These are phyloP conservation scores for Coemansia reversa DNA, from an alignment of 192 early-diverging fungal genomes.

Conservation along the genomic window DNA sequence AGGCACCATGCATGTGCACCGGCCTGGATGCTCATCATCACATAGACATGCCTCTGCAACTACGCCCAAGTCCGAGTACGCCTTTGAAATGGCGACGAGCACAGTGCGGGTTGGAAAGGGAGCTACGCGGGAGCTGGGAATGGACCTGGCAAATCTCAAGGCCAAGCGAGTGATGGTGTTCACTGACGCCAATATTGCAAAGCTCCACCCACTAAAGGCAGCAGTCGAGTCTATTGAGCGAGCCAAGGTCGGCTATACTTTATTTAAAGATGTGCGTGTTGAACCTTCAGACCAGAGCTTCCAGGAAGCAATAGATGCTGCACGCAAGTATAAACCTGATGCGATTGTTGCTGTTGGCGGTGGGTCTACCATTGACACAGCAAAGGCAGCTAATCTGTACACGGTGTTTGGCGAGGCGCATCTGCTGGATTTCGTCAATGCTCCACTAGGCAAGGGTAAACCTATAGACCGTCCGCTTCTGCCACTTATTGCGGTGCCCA, in stretches of 20 bases:
- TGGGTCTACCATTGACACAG: slow-evolving; percentile 87
- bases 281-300: slow-evolving; percentile 86
- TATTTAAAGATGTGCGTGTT: slow-evolving; percentile 77
- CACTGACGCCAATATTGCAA: slow-evolving; percentile 73
- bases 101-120: slow-evolving; percentile 84
- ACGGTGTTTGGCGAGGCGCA: slow-evolving; percentile 76
- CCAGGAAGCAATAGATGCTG: slow-evolving; percentile 78
- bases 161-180: slow-evolving; percentile 84
- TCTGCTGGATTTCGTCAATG: slow-evolving; percentile 90
- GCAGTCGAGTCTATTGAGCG: slow-evolving; percentile 74
- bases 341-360: slow-evolving; percentile 90
- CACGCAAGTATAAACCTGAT: slow-evolving; percentile 70
- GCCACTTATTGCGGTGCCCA: slow-evolving; percentile 76
- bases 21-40: slow-evolving; percentile 11
- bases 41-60: slow-evolving; percentile 27
- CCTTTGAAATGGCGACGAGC: slow-evolving; percentile 86
- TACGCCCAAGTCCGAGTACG: slow-evolving; percentile 59
- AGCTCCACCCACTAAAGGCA: slow-evolving; percentile 71
- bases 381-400: slow-evolving; percentile 90
- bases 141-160: slow-evolving; percentile 76
- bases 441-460: slow-evolving; percentile 83
- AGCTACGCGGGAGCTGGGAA: slow-evolving; percentile 81
- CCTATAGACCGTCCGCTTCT: slow-evolving; percentile 70
- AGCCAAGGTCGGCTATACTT: slow-evolving; percentile 63
- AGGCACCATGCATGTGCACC: slow-evolving; percentile 16